Evolutionary conservation across 345 rosid species (phyloP), one percentile per base, ranked within the genome.

Genomic region (Viola odorata): DNA sequence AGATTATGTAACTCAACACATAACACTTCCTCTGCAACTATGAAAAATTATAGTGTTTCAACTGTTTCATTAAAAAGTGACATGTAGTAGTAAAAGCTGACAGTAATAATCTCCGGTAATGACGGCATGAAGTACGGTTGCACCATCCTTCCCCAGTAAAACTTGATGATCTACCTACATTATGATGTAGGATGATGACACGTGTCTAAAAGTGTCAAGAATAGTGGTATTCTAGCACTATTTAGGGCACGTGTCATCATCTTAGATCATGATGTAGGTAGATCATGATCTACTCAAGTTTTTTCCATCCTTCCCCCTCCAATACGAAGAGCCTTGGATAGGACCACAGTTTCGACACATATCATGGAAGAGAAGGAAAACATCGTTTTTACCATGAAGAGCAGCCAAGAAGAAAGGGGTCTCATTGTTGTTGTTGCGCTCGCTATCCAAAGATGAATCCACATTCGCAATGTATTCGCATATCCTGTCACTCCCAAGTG

Each of bases 321-420:
- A 57, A 41, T 41, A 48, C 10, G 3, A 3, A 12, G 1, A 1
- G 56, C 1, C 8, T 0, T 4, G 5, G 71, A 23, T 23, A 0
- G 1, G 32, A 23, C 32, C 32, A 23, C 45, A 0, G 4, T 13
- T 39, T 12, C 4, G 2, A 54, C 58, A 56, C 12, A 64, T n/a
- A 44, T 5, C 1, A 42, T 62, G 14, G 23, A 69, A 76, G 47
- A 68, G 38, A 42, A 83, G 77, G 57, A 83, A 80, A 1, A 69
- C 80, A 4, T 60, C 42, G 41, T 54, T 74, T 11, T 76, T 64
- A 13, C 85, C 88, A 14, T 66, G 67, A 1, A 53, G 52, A 14
- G 80, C 85, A 1, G 81, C 78, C 56, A 45, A 9, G 71, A 78
- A 78, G 0, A 78, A 48, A 1, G 82, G 88, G 8, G 88, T 80